Conservation (phyloP, 768 basidiomycete genomes). For the Tricholoma bakamatsutake region DNA sequence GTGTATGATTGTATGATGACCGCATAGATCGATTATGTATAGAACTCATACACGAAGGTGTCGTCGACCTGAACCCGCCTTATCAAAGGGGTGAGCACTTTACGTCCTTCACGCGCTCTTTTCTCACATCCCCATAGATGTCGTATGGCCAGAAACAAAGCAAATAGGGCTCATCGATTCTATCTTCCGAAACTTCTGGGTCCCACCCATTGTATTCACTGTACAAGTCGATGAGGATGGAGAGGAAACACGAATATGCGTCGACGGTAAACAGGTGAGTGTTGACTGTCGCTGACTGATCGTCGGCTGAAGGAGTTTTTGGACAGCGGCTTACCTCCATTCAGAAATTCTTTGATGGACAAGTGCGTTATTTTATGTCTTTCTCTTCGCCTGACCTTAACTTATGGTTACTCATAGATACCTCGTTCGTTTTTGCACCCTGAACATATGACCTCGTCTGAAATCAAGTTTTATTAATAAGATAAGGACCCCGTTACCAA, state of each 20-base stretch:
- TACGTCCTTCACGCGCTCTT: not conserved
- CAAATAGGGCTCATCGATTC: constrained; percentile 73
- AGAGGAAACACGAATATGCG: constrained; percentile 53
- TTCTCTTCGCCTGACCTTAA: not conserved
- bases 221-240: constrained; percentile 48
- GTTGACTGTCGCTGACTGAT: constrained; percentile 24
- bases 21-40: constrained; percentile 1
- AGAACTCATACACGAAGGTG: constrained; percentile 65
- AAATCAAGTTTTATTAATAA: constrained; percentile 23
- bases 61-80: constrained; percentile 62
- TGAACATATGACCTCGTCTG: constrained; percentile 8
- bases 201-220: constrained; percentile 78
- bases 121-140: constrained; percentile 36
- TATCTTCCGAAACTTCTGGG: constrained; percentile 69
- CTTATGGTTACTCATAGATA: constrained; percentile 6
- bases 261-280: constrained; percentile 80
- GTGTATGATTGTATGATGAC: not conserved
- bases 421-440: constrained; percentile 13
- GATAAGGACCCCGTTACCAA: constrained; percentile 54
- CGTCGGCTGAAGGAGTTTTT: not conserved
- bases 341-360: constrained; percentile 68
- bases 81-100: constrained; percentile 60
- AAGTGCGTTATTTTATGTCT: constrained; percentile 30
- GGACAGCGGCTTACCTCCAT: constrained; percentile 70
- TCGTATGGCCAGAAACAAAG: constrained; percentile 72